Conservation (phyloP, 192 early-diverging fungal species). For the Backusella mclennaniae region DNA sequence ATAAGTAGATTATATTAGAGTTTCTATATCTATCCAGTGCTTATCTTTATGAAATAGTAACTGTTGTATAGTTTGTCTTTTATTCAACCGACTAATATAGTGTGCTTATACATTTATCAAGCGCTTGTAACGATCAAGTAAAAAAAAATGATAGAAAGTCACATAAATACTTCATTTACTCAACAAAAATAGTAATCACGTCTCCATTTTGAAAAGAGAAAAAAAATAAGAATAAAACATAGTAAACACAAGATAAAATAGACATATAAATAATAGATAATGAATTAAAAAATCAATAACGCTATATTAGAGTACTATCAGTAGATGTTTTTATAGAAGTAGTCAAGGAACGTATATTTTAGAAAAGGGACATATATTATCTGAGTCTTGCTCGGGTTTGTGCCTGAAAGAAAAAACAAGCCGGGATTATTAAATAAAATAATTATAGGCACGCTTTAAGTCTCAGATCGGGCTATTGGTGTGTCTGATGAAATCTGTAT, state of each 20-base stretch:
- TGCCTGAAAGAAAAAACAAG: neutral
- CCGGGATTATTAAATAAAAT: neutral
- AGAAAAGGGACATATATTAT: neutral
- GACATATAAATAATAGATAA: neutral
- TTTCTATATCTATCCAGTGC: neutral
- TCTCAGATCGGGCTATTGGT: neutral
- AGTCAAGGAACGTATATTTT: neutral
- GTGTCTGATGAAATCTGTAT: neutral
- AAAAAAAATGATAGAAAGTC: neutral
- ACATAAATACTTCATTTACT: neutral
- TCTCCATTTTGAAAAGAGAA: neutral
- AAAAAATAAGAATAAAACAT: neutral
- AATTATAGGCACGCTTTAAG: neutral
- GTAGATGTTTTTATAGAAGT: neutral
- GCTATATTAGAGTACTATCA: neutral
- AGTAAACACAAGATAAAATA: neutral
- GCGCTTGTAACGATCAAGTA: neutral
- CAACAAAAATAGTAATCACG: neutral
- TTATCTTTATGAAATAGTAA: too few relatives aligned
- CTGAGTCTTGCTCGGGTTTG: neutral
- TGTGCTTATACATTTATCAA: too few relatives aligned
- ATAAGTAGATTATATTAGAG: neutral
- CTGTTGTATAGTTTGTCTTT: neutral
- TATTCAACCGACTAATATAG: neutral
- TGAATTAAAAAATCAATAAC: neutral